These are phyloP conservation scores for Boletellus ananiceps DNA, from an alignment of 768 basidiomycete genomes.

Conservation along the genomic window DNA sequence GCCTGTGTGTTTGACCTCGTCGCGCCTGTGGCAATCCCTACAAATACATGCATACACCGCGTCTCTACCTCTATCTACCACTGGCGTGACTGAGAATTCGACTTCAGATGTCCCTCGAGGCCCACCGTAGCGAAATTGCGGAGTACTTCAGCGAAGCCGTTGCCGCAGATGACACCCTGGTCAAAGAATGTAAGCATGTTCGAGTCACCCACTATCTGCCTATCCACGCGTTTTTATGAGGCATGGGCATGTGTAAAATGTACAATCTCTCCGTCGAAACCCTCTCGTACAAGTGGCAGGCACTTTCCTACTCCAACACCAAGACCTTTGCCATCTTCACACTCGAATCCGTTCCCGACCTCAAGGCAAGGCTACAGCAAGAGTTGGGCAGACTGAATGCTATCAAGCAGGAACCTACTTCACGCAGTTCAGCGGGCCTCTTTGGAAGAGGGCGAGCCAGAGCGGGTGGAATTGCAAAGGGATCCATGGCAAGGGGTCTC, in stretches of 20 bases:
- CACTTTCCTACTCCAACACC: slow-evolving; percentile 33
- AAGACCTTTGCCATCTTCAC: slow-evolving; percentile 44
- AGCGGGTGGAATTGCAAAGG: background rate
- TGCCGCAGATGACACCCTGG: slow-evolving; percentile 39
- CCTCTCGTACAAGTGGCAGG: slow-evolving; percentile 70
- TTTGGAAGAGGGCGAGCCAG: slow-evolving; percentile 14
- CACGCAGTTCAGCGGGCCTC: slow-evolving; percentile 15
- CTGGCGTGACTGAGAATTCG: no score
- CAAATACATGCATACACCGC: slow-evolving; percentile 3
- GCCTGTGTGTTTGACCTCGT: background rate
- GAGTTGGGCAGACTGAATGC: slow-evolving; percentile 25
- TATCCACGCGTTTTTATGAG: slow-evolving; percentile 34
- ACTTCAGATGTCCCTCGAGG: slow-evolving; percentile 20
- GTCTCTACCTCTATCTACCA: background rate
- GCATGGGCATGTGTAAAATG: slow-evolving; percentile 58
- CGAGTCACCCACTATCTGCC: background rate
- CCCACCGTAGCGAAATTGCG: slow-evolving; percentile 19
- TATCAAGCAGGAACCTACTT: slow-evolving; percentile 31
- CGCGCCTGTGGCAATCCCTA: slow-evolving; percentile 11
- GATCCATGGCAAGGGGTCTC: slow-evolving; percentile 1
- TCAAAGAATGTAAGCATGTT: slow-evolving; percentile 47
- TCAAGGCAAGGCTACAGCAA: slow-evolving; percentile 42
- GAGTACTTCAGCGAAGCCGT: slow-evolving; percentile 26
- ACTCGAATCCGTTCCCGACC: slow-evolving; percentile 41
- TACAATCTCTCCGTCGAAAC: slow-evolving; percentile 50